Evolutionary conservation across 139 green algal genomes (phyloP).

Genomic region (Chlorokybus atmophyticus): DNA sequence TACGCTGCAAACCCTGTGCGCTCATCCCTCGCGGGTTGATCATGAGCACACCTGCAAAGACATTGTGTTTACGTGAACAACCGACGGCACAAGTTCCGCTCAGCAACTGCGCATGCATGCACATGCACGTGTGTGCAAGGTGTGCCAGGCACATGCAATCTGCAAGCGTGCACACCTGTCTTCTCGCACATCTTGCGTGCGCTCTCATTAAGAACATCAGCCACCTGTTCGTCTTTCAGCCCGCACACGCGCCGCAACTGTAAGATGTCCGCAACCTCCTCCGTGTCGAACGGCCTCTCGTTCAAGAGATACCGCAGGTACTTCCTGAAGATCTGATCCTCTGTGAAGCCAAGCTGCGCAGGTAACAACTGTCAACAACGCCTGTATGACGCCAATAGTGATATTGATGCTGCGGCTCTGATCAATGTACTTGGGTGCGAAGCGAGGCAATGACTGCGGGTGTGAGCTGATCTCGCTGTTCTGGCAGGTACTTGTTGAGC

Average conservation of each 20-base stretch:
- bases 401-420: too few species aligned
- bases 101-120: conserved; percentile 32
- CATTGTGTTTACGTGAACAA: too few species aligned
- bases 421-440: neutral
- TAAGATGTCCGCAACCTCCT: conserved; percentile 75
- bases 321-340: conserved; percentile 85
- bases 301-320: conserved; percentile 91
- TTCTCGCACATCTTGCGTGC: conserved; percentile 73
- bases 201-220: conserved; percentile 65
- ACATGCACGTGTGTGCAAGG: conserved; percentile 47
- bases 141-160: conserved; percentile 37
- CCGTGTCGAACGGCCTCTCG: conserved; percentile 77
- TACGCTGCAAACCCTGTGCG: conserved; percentile 54
- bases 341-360: conserved; percentile 54
- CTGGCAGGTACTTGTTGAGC: neutral
- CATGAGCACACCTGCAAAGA: conserved; percentile 29
- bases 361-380: too few species aligned
- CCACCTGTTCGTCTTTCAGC: conserved; percentile 55
- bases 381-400: too few species aligned
- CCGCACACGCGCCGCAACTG: conserved; percentile 53
- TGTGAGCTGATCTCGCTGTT: neutral
- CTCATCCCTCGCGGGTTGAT: conserved; percentile 34
- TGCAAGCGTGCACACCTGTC: conserved; percentile 27
- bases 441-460: neutral
- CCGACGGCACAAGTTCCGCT: conserved; percentile 51